These are phyloP conservation scores for Clarkia xantiana DNA, from an alignment of 345 rosid genomes.

Conservation along the genomic window DNA sequence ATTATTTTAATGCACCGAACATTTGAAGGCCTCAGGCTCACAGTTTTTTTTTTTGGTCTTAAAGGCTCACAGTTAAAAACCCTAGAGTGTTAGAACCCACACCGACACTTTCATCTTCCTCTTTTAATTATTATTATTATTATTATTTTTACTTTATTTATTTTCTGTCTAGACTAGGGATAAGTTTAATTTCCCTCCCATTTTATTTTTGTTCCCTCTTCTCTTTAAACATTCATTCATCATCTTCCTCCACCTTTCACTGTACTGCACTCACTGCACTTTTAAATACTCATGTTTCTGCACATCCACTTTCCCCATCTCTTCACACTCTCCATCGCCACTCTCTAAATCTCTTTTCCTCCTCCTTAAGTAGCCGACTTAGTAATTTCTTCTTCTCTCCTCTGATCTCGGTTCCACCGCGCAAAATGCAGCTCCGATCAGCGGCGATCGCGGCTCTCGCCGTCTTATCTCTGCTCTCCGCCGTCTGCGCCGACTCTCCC, in stretches of 20 bases:
- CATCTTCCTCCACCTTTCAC: neutral
- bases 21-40: too few relatives aligned
- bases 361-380: too few relatives aligned
- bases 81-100: neutral
- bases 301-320: neutral
- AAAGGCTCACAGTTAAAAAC: too few relatives aligned
- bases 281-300: conserved; percentile 1
- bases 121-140: too few relatives aligned
- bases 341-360: neutral
- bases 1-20: too few relatives aligned
- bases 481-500: conserved; percentile 21
- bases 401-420: neutral
- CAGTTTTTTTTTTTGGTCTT: too few relatives aligned
- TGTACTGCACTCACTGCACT: conserved; percentile 6
- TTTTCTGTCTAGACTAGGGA: neutral
- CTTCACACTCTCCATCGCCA: neutral
- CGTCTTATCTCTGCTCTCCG: conserved; percentile 5
- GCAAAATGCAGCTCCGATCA: conserved; percentile 1
- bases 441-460: neutral
- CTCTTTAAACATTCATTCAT: neutral
- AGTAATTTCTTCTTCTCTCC: neutral
- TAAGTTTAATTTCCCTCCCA: neutral
- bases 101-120: conserved; percentile 3
- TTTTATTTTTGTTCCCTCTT: neutral
- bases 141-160: too few relatives aligned